phyloP scores from a whole-genome alignment of 1,284 basidiomycete species.

The Porogramme epimiltina region DNA sequence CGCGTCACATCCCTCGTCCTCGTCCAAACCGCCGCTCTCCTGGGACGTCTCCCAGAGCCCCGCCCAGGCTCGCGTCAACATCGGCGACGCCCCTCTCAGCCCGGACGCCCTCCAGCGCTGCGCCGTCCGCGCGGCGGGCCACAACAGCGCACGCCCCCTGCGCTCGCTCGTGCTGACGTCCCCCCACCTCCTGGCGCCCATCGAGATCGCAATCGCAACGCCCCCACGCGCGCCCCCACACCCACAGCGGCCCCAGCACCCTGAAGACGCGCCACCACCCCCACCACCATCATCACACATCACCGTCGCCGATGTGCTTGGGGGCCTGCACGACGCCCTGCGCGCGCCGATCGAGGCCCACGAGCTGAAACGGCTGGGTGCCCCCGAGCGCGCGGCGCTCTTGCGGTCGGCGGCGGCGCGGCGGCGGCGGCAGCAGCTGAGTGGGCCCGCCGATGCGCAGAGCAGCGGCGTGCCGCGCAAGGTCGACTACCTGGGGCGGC shows the following conservation, averaged over 20 bases:
- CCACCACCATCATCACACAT: background rate
- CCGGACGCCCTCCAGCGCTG: background rate
- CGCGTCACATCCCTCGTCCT: background rate
- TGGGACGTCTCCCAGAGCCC: constrained; percentile 5
- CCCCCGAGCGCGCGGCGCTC: background rate
- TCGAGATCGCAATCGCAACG: constrained; percentile 2
- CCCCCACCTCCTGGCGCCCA: background rate
- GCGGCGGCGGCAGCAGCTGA: background rate
- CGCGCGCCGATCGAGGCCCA: background rate
- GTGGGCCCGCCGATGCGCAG: background rate
- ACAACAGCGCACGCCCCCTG: background rate
- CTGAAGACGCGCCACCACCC: background rate
- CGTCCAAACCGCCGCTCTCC: background rate
- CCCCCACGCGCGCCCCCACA: background rate
- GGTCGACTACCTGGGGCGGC: constrained; percentile 19
- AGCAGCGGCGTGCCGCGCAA: constrained; percentile 11
- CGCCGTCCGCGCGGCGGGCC: constrained; percentile 2
- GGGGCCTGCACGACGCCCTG: constrained; percentile 10
- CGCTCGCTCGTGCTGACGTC: constrained; percentile 8
- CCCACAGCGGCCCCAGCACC: background rate
- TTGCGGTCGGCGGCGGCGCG: background rate
- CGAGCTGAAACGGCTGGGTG: background rate
- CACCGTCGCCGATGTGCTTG: constrained; percentile 16
- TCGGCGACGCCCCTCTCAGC: background rate
- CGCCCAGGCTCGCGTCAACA: background rate